Evolutionary conservation across 306 rosid species (phyloP).

Genomic region (Chamaecrista fasciculata): DNA sequence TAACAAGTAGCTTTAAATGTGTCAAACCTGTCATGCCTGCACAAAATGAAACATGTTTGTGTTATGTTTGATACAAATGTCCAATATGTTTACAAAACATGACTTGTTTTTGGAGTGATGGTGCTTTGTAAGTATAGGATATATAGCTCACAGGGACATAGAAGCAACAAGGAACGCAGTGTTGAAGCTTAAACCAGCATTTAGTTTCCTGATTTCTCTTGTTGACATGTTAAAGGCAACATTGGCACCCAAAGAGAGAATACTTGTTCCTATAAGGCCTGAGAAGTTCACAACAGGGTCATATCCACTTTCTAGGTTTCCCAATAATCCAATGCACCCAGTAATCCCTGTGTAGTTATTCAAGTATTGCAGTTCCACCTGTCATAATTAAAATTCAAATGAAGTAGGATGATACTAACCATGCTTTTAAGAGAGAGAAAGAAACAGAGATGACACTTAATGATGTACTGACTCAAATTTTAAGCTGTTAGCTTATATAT

Average conservation of each 20-base stretch:
- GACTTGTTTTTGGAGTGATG: too few species aligned
- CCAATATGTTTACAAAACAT: too few species aligned
- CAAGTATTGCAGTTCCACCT: constrained; percentile 62
- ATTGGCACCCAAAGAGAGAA: constrained; percentile 51
- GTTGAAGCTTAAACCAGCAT: constrained; percentile 55
- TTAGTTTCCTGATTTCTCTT: constrained; percentile 41
- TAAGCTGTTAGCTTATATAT: too few species aligned
- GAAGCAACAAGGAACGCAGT: constrained; percentile 49
- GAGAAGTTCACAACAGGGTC: constrained; percentile 47
- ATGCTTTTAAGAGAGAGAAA: background rate
- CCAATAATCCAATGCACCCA: constrained; percentile 58
- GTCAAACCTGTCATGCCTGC: constrained; percentile 65
- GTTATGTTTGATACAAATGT: too few species aligned
- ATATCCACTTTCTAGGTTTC: constrained; percentile 33
- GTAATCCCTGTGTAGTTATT: constrained; percentile 43
- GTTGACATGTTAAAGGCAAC: constrained; percentile 47
- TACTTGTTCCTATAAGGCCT: constrained; percentile 45
- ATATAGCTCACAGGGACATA: constrained; percentile 62
- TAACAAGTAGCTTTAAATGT: constrained; percentile 49
- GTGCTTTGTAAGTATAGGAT: background rate
- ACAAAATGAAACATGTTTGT: constrained; percentile 24
- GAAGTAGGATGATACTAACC: background rate
- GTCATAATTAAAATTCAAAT: constrained; percentile 1
- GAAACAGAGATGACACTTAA: background rate
- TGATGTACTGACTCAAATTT: too few species aligned